Evolutionary conservation across 1,139 yeast species (phyloP), one percentile per base, ranked within the genome.

Genomic region (Candida albicans): DNA sequence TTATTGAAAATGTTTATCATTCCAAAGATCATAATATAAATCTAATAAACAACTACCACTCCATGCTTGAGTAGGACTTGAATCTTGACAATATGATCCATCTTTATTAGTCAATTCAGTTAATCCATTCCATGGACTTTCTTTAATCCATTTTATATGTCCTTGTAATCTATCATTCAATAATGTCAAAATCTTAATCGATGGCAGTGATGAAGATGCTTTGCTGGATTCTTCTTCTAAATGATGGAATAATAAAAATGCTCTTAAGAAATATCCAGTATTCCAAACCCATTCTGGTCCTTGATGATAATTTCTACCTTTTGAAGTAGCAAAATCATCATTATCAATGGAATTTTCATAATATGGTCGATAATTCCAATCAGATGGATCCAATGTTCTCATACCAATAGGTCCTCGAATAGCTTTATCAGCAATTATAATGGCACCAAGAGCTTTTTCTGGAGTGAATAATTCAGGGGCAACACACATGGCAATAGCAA

Each of bases 261-360:
- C 96, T 50, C 97, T 77, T 53, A 93, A 67, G 61, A 88, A 91
- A 65, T 81, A 90, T 1, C 99, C 99, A 33, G 77, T 75, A 49
- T 84, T 81, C 97, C 98, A 93, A 18, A 87, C 84, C 99, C 99
- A 93, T 62, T 93, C 99, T 1, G 99, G 99, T 2, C 99, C 99
- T 66, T 93, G 98, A 64, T 93, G 99, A 63, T 93, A 93, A 65
- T 93, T 93, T 57, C 98, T 78, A 14, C 99, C 99, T 65, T 90
- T 90, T 5, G 98, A 76, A 0, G 98, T 90, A 1, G 95, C 90
- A 72, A 90, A 93, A 62, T 93, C 96, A 8, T 77, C 80, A 42
- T 79, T 81, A 57, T 93, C 98, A 39, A 79, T 84, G 40, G 91
- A 70, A 60, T 93, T 93, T 55, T 73, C 70, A 65, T 93, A 93